Evolutionary conservation across 2,329 filamentous ascomycete species (phyloP).

Genomic region (Fusarium guadeloupense): DNA sequence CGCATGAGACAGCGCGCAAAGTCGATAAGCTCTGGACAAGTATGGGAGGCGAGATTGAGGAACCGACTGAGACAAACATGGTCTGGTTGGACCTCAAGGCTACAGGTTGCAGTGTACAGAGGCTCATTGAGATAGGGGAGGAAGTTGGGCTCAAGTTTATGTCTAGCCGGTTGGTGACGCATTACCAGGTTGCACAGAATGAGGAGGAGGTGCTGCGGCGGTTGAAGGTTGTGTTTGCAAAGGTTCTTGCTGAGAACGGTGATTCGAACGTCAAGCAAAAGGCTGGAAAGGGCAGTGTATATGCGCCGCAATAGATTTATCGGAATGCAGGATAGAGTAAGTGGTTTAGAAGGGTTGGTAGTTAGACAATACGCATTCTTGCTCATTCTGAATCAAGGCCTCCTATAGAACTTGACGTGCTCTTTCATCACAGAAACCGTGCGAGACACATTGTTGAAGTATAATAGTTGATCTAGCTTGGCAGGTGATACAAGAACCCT

Average conservation of each 20-base stretch:
- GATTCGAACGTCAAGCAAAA: conserved; percentile 14
- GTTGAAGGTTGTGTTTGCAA: conserved; percentile 64
- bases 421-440: not conserved
- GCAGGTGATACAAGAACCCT: too few species aligned
- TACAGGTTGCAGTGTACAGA: conserved; percentile 56
- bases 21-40: conserved; percentile 76
- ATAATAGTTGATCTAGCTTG: too few species aligned
- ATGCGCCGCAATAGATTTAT: conserved; percentile 31
- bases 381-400: not conserved
- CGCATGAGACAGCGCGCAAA: conserved; percentile 70
- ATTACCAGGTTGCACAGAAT: conserved; percentile 70
- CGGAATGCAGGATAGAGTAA: not conserved
- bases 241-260: conserved; percentile 42
- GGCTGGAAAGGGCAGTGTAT: conserved; percentile 43
- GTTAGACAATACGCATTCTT: too few species aligned
- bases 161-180: conserved; percentile 56
- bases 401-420: not conserved
- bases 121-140: conserved; percentile 52
- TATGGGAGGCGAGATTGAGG: conserved; percentile 72
- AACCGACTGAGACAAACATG: conserved; percentile 90
- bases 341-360: not conserved
- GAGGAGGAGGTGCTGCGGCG: conserved; percentile 66
- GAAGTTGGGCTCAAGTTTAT: conserved; percentile 55
- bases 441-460: too few species aligned
- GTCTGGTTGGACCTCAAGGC: conserved; percentile 80